phyloP scores from a whole-genome alignment of 306 rosid species.

The Heteromeles arbutifolia region DNA sequence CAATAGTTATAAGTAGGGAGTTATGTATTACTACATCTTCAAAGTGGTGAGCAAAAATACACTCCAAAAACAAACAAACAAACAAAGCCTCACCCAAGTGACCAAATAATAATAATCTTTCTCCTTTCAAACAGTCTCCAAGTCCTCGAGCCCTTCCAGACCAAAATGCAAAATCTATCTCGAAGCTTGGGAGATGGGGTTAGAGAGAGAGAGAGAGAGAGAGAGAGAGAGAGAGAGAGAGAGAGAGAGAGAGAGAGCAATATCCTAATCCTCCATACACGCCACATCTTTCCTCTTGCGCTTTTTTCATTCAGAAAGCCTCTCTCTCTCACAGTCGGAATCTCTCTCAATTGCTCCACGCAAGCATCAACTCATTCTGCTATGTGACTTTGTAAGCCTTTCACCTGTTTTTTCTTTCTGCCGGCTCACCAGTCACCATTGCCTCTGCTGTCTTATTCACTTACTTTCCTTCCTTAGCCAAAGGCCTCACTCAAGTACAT shows the following conservation, averaged over 20 bases:
- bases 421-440: background rate
- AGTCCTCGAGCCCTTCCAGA: conserved; percentile 57
- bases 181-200: conserved; percentile 33
- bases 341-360: conserved; percentile 59
- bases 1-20: no score
- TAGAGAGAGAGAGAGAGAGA: no score
- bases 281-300: conserved; percentile 54
- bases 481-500: background rate
- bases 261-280: conserved; percentile 23
- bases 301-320: conserved; percentile 20
- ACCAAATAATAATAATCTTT: background rate
- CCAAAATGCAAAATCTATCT: conserved; percentile 54
- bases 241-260: conserved; percentile 6
- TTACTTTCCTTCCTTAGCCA: conserved; percentile 19
- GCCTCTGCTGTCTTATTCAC: conserved; percentile 32
- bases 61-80: background rate
- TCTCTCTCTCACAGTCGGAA: conserved; percentile 20
- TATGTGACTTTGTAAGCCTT: conserved; percentile 33
- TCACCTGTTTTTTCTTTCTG: background rate
- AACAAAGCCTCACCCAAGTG: background rate
- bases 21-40: no score
- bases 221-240: conserved; percentile 9
- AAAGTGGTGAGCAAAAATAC: no score
- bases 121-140: conserved; percentile 14
- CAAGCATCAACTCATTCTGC: conserved; percentile 43